Percentiles rank a stretch among this genome's conserved stretches.
phyloP scores from a whole-genome alignment of 495 filamentous ascomycete genomes.

The Cairneyella variabilis region DNA sequence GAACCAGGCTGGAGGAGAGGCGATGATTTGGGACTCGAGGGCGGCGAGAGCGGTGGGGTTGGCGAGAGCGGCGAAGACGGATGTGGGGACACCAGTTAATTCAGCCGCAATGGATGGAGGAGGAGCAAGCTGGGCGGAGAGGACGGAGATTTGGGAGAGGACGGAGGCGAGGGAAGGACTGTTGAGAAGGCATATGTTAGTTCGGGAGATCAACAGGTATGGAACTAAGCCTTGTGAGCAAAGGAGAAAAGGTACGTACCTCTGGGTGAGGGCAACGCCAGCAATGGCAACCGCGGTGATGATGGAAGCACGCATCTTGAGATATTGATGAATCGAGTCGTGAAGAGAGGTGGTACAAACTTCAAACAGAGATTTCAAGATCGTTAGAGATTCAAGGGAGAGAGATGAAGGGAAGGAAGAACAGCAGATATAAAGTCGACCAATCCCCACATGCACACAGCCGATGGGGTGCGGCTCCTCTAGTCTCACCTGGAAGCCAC shows the following conservation, averaged over 20 bases:
- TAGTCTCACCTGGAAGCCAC: no score
- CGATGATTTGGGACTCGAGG: neutral
- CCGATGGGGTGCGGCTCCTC: no score
- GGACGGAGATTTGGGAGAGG: neutral
- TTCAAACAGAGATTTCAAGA: neutral
- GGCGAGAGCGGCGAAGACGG: neutral
- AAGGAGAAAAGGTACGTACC: neutral
- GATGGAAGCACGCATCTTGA: slow-evolving; percentile 9
- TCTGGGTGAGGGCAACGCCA: neutral
- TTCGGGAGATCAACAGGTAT: neutral
- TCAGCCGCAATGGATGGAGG: slow-evolving; percentile 2
- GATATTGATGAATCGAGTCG: neutral
- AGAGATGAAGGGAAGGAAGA: neutral
- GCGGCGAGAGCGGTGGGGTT: neutral
- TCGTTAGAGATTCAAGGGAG: neutral
- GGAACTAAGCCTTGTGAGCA: neutral
- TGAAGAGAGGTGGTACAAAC: neutral
- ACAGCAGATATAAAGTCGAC: neutral
- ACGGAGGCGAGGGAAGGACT: neutral
- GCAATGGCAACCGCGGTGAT: slow-evolving; percentile 2
- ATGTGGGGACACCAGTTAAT: slow-evolving; percentile 3
- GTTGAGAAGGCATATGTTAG: neutral
- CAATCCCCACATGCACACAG: neutral
- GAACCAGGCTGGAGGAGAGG: slow-evolving; percentile 6
- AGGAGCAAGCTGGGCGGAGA: neutral